Conservation (phyloP, 1,284 basidiomycete species). For the Rhodotorula sp. region DNA sequence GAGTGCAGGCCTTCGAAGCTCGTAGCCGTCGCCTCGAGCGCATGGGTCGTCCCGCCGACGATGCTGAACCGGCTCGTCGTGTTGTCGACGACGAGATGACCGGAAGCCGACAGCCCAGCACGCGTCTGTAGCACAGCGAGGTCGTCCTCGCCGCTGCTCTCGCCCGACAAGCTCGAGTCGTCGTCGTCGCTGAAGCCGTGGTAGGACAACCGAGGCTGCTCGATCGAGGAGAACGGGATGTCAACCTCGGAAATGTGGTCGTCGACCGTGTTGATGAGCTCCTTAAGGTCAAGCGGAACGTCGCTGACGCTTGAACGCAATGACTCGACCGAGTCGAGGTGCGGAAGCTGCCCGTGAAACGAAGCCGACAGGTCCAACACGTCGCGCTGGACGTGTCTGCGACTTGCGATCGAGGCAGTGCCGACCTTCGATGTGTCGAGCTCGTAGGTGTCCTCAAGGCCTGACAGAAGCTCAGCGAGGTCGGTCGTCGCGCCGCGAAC, state of each 20-base stretch:
- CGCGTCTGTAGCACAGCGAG: neutral
- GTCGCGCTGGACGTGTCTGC: neutral
- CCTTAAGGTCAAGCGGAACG: slow-evolving; percentile 29
- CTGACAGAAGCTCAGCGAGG: slow-evolving; percentile 34
- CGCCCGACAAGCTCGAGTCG: neutral
- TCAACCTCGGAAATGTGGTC: slow-evolving; percentile 37
- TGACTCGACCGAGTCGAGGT: slow-evolving; percentile 23
- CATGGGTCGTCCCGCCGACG: slow-evolving; percentile 3
- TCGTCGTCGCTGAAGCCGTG: slow-evolving; percentile 18
- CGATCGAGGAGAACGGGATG: slow-evolving; percentile 3
- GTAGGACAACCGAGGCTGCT: slow-evolving; percentile 1
- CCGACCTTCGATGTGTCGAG: neutral
- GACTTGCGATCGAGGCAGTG: neutral
- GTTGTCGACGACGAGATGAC: neutral
- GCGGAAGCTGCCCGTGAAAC: slow-evolving; percentile 6
- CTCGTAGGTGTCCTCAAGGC: slow-evolving; percentile 30
- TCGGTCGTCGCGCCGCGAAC: slow-evolving; percentile 34
- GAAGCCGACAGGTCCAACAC: slow-evolving; percentile 14
- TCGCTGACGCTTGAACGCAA: slow-evolving; percentile 31
- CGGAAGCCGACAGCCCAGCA: neutral
- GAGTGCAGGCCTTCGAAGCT: slow-evolving; percentile 32
- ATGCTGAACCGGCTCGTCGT: slow-evolving; percentile 2
- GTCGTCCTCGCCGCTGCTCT: slow-evolving; percentile 3
- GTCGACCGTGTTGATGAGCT: slow-evolving; percentile 28
- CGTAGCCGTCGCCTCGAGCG: slow-evolving; percentile 11